phyloP scores from a whole-genome alignment of 1,284 basidiomycete genomes.

The Boletus mariae region DNA sequence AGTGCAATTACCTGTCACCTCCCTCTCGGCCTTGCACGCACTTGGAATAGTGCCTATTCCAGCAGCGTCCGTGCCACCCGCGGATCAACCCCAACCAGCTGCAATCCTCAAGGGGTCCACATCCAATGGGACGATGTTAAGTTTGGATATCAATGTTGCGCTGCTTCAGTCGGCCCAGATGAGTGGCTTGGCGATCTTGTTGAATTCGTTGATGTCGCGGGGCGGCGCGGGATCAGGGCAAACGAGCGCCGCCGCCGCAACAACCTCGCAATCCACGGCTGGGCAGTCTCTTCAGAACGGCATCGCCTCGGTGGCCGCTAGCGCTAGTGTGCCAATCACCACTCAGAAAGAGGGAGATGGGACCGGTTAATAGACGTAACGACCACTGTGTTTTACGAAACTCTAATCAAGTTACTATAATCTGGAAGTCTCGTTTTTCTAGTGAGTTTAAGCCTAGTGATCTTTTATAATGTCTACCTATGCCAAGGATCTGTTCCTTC shows the following conservation, averaged over 20 bases:
- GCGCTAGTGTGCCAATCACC: constrained; percentile 5
- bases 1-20: constrained; percentile 67
- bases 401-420: constrained; percentile 8
- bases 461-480: not conserved
- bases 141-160: constrained; percentile 71
- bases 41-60: constrained; percentile 73
- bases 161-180: constrained; percentile 66
- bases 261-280: constrained; percentile 11
- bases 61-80: constrained; percentile 48
- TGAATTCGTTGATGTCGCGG: constrained; percentile 60
- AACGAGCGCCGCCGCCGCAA: constrained; percentile 2
- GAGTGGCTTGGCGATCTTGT: constrained; percentile 64
- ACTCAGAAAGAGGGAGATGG: constrained; percentile 22
- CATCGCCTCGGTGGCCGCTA: constrained; percentile 5
- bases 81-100: constrained; percentile 59
- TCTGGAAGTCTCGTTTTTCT: not conserved
- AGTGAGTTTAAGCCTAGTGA: not conserved
- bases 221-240: constrained; percentile 24
- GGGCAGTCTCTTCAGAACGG: constrained; percentile 21
- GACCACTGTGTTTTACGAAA: constrained; percentile 12
- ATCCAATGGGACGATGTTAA: constrained; percentile 65
- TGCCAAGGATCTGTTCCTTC: not conserved
- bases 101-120: constrained; percentile 67
- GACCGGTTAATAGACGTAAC: constrained; percentile 24
- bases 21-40: constrained; percentile 61